Percentiles rank a stretch among this genome's conserved stretches.
Evolutionary conservation across 257 asterid species (phyloP).

Genomic region (Nicotiana attenuata): DNA sequence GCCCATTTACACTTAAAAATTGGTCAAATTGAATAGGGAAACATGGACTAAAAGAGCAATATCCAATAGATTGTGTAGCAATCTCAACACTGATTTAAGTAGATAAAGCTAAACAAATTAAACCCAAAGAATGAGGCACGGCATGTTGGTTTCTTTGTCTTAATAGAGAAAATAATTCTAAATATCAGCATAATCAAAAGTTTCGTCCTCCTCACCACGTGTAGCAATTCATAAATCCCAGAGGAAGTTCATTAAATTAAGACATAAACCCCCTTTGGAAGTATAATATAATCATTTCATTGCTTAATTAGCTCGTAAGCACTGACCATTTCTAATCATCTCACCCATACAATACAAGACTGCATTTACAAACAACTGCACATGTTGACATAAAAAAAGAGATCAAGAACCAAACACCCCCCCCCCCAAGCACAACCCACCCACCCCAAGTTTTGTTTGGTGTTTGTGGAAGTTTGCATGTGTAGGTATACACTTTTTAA

Average conservation of each 20-base stretch:
- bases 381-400: conserved; percentile 34
- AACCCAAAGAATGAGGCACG: neutral
- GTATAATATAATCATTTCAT: conserved; percentile 18
- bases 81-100: neutral
- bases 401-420: neutral
- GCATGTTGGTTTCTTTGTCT: neutral
- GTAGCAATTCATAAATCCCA: neutral
- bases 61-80: neutral
- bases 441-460: neutral
- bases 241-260: neutral
- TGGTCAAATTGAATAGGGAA: neutral
- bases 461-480: conserved; percentile 9
- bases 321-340: conserved; percentile 55
- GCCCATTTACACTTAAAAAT: too few relatives aligned
- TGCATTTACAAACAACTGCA: conserved; percentile 49
- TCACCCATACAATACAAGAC: conserved; percentile 38
- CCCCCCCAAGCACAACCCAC: neutral
- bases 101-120: neutral
- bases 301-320: conserved; percentile 78
- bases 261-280: neutral
- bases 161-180: neutral
- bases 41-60: neutral
- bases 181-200: neutral
- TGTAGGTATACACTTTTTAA: conserved; percentile 8
- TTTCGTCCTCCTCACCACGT: neutral